A percentile compares a stretch with the other conserved stretches of the same genome.
Conservation (phyloP, 805 yeast species). For the Debaryomyces maramus region DNA sequence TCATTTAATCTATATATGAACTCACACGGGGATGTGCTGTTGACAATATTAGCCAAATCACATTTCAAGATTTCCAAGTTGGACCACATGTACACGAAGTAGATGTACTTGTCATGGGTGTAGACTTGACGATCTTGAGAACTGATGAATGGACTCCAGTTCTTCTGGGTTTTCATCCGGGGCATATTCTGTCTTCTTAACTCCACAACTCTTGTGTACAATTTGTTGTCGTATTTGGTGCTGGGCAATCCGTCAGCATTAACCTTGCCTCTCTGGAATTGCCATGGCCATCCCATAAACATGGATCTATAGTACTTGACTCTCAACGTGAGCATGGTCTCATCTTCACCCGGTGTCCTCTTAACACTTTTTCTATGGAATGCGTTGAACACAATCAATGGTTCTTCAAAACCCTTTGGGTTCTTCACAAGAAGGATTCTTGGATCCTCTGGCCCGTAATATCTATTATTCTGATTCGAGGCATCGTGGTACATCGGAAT, state of each 20-base stretch:
- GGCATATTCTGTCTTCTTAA: slow-evolving; percentile 13
- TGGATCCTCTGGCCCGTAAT: slow-evolving; percentile 31
- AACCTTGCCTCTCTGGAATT: slow-evolving; percentile 28
- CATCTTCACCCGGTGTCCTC: neutral
- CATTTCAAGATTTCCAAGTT: slow-evolving; percentile 27
- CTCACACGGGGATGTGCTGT: slow-evolving; percentile 2
- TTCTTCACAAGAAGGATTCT: slow-evolving; percentile 22
- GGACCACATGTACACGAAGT: slow-evolving; percentile 33
- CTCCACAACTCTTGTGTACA: slow-evolving; percentile 22
- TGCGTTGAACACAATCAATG: slow-evolving; percentile 8
- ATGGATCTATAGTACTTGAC: slow-evolving; percentile 21
- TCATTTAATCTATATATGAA: slow-evolving; percentile 5
- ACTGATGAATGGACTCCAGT: slow-evolving; percentile 42
- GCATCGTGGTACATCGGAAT: slow-evolving; percentile 14
- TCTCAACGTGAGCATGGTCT: neutral
- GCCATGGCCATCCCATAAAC: slow-evolving; percentile 32
- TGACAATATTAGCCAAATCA: slow-evolving; percentile 1
- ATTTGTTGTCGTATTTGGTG: slow-evolving; percentile 12
- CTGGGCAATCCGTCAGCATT: slow-evolving; percentile 21
- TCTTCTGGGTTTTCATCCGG: slow-evolving; percentile 18
- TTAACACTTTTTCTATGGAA: slow-evolving; percentile 16
- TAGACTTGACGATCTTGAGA: slow-evolving; percentile 16
- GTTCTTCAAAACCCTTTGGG: slow-evolving; percentile 26
- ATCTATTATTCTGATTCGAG: slow-evolving; percentile 10
- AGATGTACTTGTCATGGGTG: slow-evolving; percentile 27